Percentiles rank a stretch among this genome's conserved stretches.
phyloP scores from a whole-genome alignment of 2,329 filamentous ascomycete genomes.

The Monosporascus sp. region DNA sequence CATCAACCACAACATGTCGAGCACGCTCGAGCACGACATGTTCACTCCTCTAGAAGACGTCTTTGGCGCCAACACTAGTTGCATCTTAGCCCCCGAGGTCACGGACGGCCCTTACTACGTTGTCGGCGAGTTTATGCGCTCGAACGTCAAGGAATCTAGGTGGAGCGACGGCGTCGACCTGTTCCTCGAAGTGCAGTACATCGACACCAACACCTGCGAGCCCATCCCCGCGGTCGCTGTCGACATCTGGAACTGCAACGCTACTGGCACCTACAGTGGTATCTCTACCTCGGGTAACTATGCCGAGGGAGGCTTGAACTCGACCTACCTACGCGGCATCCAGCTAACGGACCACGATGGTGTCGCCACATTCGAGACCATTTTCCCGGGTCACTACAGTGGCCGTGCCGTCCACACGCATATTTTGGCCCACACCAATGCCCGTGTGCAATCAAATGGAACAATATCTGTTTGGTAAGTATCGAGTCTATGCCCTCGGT shows the following conservation, averaged over 20 bases:
- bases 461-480: constrained; percentile 22
- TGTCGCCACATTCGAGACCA: constrained; percentile 41
- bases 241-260: constrained; percentile 40
- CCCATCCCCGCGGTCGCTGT: constrained; percentile 34
- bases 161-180: constrained; percentile 35
- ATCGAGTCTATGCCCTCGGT: not conserved
- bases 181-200: constrained; percentile 39
- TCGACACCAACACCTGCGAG: constrained; percentile 41
- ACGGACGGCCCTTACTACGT: constrained; percentile 38
- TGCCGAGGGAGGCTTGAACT: constrained; percentile 28
- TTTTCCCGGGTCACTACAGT: constrained; percentile 37
- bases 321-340: constrained; percentile 43
- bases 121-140: constrained; percentile 38
- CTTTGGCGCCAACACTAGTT: constrained; percentile 30
- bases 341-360: constrained; percentile 41
- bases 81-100: constrained; percentile 28
- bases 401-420: constrained; percentile 37
- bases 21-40: constrained; percentile 21
- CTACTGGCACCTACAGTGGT: constrained; percentile 34
- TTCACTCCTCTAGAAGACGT: constrained; percentile 28
- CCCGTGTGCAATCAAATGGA: constrained; percentile 22
- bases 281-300: constrained; percentile 21
- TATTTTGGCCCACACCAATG: constrained; percentile 26
- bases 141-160: constrained; percentile 37
- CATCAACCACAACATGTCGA: constrained; percentile 29